A percentile compares a stretch with the other conserved stretches of the same genome.
These are phyloP conservation scores for Persicaria tinctoria DNA, from an alignment of 148 eudicot species.

Conservation along the genomic window DNA sequence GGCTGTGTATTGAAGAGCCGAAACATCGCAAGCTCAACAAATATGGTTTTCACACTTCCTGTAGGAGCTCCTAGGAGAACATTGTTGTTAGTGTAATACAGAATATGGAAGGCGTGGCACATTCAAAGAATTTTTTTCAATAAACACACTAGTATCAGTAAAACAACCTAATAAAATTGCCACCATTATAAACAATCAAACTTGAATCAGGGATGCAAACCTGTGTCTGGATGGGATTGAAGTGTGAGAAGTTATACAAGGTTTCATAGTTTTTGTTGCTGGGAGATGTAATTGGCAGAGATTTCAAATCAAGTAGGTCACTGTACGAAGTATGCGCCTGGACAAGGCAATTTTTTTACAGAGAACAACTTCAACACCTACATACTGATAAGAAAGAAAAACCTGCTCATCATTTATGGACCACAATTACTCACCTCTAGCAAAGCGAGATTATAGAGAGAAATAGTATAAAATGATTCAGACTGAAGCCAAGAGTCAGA, in stretches of 20 bases:
- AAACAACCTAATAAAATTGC: not conserved
- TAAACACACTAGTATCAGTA: not conserved
- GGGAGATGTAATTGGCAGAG: too few species aligned
- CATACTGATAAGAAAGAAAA: too few species aligned
- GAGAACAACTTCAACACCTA: too few species aligned
- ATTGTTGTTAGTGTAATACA: not conserved
- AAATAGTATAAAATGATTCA: not conserved
- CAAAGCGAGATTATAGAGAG: not conserved
- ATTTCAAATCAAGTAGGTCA: too few species aligned
- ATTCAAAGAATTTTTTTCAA: not conserved
- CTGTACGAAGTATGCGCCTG: too few species aligned
- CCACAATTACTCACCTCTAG: not conserved
- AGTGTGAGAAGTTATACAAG: too few species aligned
- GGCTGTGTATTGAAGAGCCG: not conserved
- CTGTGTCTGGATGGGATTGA: not conserved
- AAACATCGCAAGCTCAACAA: not conserved
- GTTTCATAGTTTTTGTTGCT: too few species aligned
- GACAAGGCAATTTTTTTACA: too few species aligned
- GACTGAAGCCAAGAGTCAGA: too few species aligned
- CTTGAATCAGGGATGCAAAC: not conserved
- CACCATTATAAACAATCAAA: not conserved
- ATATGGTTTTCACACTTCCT: not conserved
- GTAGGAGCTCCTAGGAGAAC: not conserved
- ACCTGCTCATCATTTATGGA: not conserved
- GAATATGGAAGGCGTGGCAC: not conserved